Evolutionary conservation across 495 filamentous ascomycete genomes (phyloP).

Genomic region (Beverwykella pulmonaria): DNA sequence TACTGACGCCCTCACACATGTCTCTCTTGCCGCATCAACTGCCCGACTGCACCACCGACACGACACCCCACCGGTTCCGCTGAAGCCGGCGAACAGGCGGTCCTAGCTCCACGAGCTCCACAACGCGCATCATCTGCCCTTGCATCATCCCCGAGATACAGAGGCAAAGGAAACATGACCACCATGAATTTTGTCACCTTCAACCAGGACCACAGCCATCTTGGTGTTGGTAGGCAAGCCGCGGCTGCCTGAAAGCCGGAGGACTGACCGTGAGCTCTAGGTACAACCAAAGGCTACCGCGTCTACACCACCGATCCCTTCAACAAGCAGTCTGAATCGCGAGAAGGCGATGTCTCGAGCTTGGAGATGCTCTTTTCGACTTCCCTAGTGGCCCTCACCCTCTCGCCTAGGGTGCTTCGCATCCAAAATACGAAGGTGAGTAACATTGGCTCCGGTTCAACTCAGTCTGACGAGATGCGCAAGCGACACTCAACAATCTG

Average conservation of each 20-base stretch:
- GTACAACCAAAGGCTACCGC: constrained; percentile 87
- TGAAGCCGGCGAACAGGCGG: constrained; percentile 8
- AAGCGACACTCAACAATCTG: constrained; percentile 94
- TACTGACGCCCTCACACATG: neutral
- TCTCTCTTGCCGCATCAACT: neutral
- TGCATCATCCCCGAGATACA: neutral
- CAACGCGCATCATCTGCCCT: neutral
- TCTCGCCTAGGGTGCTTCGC: constrained; percentile 84
- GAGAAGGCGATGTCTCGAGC: constrained; percentile 88
- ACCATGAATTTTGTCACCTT: constrained; percentile 96
- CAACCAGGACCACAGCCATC: constrained; percentile 96
- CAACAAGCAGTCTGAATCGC: constrained; percentile 86
- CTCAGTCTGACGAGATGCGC: constrained; percentile 23
- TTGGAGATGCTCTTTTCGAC: constrained; percentile 99
- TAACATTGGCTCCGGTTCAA: constrained; percentile 21
- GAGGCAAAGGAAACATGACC: constrained; percentile 3
- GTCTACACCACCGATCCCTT: constrained; percentile 97
- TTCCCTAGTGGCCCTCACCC: constrained; percentile 89
- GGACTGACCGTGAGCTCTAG: constrained; percentile 46
- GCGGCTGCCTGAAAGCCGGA: neutral
- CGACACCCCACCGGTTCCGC: neutral
- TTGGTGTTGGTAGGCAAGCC: constrained; percentile 76
- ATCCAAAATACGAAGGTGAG: constrained; percentile 96
- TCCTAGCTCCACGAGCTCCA: constrained; percentile 5
- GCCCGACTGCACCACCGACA: neutral